These are phyloP conservation scores for Colletotrichum sp. DNA, from an alignment of 2,329 filamentous ascomycete genomes.

Conservation along the genomic window DNA sequence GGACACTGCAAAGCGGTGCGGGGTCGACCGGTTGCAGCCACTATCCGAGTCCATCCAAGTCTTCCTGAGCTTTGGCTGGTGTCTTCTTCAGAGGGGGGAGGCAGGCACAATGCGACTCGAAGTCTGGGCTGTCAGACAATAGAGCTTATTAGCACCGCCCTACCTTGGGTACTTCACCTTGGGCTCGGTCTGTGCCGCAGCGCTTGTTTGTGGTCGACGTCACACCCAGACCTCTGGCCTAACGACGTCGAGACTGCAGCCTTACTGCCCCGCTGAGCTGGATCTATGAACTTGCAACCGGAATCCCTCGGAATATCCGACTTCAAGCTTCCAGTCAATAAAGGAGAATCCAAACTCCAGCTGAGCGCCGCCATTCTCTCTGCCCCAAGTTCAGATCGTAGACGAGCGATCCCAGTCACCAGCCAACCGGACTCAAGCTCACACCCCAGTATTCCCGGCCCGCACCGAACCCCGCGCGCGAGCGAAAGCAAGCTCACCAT, in stretches of 20 bases:
- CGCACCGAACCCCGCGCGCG: conserved; percentile 14
- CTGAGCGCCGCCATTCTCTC: background rate
- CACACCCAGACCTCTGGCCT: background rate
- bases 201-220: conserved; percentile 4
- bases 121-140: conserved; percentile 9
- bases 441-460: background rate
- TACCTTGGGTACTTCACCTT: background rate
- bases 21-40: background rate
- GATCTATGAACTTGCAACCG: background rate
- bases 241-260: background rate
- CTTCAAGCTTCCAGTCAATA: background rate
- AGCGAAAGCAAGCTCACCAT: background rate
- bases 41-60: background rate
- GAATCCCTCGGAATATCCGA: background rate
- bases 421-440: background rate
- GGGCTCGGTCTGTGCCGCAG: conserved; percentile 11
- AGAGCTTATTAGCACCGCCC: background rate
- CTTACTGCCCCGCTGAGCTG: background rate
- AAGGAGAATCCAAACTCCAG: background rate
- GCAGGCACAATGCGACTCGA: background rate
- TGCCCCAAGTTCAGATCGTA: background rate
- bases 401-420: background rate
- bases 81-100: background rate
- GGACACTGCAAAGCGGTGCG: background rate
- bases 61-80: background rate